A percentile compares a stretch with the other conserved stretches of the same genome.
These are phyloP conservation scores for Novymonas esmeraldas DNA, from an alignment of 208 protist genomes.

Conservation along the genomic window DNA sequence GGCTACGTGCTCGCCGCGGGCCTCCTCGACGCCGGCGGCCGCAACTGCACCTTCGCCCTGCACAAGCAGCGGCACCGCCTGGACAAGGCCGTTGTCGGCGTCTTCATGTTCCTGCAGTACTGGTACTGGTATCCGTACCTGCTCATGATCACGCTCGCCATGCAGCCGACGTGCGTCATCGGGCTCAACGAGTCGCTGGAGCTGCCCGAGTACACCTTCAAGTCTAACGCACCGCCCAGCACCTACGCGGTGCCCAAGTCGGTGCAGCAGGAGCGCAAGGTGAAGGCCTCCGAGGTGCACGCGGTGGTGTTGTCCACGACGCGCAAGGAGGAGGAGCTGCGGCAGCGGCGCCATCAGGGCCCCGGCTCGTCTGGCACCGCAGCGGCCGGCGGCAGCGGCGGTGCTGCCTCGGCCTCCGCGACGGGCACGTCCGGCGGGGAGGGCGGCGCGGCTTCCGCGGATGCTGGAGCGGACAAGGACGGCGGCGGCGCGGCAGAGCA, in stretches of 20 bases:
- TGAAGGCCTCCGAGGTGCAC: conserved; percentile 57
- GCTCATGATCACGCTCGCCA: conserved; percentile 97
- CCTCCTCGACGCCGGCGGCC: conserved; percentile 97
- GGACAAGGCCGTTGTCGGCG: conserved; percentile 96
- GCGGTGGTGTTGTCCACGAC: conserved; percentile 90
- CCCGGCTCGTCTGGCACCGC: conserved; percentile 8
- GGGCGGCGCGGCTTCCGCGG: not conserved
- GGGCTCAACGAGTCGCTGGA: conserved; percentile 97
- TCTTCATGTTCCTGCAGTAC: conserved; percentile 98
- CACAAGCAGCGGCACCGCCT: conserved; percentile 93
- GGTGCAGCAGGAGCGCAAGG: conserved; percentile 86
- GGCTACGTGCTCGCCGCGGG: conserved; percentile 97
- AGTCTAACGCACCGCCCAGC: conserved; percentile 92
- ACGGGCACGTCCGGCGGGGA: not conserved
- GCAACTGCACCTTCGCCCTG: conserved; percentile 97
- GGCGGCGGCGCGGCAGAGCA: conserved; percentile 28
- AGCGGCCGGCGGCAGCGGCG: conserved; percentile 2
- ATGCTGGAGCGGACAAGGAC: not conserved
- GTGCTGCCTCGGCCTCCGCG: not conserved
- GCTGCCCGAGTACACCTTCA: conserved; percentile 94
- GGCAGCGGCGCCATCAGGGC: conserved; percentile 47
- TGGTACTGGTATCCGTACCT: conserved; percentile 99
- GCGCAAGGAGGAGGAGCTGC: conserved; percentile 84
- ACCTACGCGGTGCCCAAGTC: conserved; percentile 93
- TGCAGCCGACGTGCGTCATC: conserved; percentile 98